These are phyloP conservation scores for Podospora fimiseda DNA, from an alignment of 495 filamentous ascomycete species.

Conservation along the genomic window DNA sequence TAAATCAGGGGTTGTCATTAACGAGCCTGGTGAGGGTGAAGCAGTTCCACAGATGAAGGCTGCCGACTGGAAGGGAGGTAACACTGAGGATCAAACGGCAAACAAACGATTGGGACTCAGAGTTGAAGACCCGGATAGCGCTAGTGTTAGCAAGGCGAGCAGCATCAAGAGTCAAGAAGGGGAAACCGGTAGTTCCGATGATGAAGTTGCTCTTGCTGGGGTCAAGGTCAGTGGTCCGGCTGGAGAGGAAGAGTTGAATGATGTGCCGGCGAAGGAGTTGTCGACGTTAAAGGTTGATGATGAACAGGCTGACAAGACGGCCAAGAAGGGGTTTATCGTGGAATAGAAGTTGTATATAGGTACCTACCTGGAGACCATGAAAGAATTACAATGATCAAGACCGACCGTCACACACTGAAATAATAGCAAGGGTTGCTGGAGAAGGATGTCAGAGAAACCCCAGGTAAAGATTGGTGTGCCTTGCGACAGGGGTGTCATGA, in stretches of 20 bases:
- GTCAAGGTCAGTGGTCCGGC: slow-evolving; percentile 28
- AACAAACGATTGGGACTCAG: slow-evolving; percentile 61
- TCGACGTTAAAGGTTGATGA: neutral
- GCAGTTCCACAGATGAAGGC: slow-evolving; percentile 59
- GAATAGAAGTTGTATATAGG: neutral
- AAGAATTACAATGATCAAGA: neutral
- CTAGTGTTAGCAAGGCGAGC: slow-evolving; percentile 58
- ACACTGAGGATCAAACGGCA: slow-evolving; percentile 36
- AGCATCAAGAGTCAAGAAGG: slow-evolving; percentile 30
- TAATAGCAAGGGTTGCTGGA: too few species aligned
- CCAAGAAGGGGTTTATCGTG: neutral
- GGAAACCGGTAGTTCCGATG: slow-evolving; percentile 2
- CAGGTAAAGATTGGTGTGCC: neutral
- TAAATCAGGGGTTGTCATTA: slow-evolving; percentile 40
- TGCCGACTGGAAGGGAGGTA: slow-evolving; percentile 63
- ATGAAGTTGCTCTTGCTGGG: slow-evolving; percentile 21
- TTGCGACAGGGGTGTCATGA: neutral
- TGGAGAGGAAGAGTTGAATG: slow-evolving; percentile 25
- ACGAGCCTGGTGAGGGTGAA: slow-evolving; percentile 53
- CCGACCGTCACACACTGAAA: too few species aligned
- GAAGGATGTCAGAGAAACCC: neutral
- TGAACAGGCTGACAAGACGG: neutral
- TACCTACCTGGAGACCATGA: neutral
- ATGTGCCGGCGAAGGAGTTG: neutral
- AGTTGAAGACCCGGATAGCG: slow-evolving; percentile 53